A percentile compares a stretch with the other conserved stretches of the same genome.
phyloP scores from a whole-genome alignment of 1,284 basidiomycete species.

The Filobasidium uniguttulatum region DNA sequence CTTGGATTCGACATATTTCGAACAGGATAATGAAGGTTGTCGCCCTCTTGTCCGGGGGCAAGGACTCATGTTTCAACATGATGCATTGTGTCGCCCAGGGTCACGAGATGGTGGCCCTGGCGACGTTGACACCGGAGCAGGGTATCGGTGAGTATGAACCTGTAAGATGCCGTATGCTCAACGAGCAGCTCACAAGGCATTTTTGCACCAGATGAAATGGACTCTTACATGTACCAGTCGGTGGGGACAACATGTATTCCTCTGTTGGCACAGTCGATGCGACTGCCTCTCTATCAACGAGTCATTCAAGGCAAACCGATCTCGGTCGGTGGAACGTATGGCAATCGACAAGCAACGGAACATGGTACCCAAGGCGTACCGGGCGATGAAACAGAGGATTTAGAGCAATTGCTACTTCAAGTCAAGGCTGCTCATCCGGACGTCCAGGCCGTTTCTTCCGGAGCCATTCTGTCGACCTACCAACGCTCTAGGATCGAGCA shows the following conservation, averaged over 20 bases:
- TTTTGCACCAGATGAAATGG: conserved; percentile 61
- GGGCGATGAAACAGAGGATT: conserved; percentile 94
- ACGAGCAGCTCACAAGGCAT: not conserved
- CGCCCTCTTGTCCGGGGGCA: conserved; percentile 89
- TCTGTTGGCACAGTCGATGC: conserved; percentile 69
- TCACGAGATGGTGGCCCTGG: conserved; percentile 77
- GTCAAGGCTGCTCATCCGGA: conserved; percentile 79
- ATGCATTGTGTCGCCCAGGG: conserved; percentile 76
- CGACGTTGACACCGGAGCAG: conserved; percentile 65
- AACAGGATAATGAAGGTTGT: conserved; percentile 94
- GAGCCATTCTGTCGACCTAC: conserved; percentile 94
- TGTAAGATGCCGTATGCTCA: not conserved
- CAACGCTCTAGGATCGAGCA: conserved; percentile 95
- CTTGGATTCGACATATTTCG: too few species aligned
- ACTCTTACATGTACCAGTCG: conserved; percentile 97
- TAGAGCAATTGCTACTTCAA: conserved; percentile 57
- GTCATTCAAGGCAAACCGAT: conserved; percentile 70
- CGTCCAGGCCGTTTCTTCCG: conserved; percentile 75
- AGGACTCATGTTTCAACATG: conserved; percentile 95
- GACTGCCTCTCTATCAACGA: conserved; percentile 69
- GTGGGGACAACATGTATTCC: conserved; percentile 91
- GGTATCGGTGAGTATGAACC: conserved; percentile 56
- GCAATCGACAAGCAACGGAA: conserved; percentile 42
- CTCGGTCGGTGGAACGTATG: conserved; percentile 75
- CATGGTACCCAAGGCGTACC: conserved; percentile 42